These are phyloP conservation scores for Chaetomium sp. DNA, from an alignment of 2,329 filamentous ascomycete species.

Conservation along the genomic window DNA sequence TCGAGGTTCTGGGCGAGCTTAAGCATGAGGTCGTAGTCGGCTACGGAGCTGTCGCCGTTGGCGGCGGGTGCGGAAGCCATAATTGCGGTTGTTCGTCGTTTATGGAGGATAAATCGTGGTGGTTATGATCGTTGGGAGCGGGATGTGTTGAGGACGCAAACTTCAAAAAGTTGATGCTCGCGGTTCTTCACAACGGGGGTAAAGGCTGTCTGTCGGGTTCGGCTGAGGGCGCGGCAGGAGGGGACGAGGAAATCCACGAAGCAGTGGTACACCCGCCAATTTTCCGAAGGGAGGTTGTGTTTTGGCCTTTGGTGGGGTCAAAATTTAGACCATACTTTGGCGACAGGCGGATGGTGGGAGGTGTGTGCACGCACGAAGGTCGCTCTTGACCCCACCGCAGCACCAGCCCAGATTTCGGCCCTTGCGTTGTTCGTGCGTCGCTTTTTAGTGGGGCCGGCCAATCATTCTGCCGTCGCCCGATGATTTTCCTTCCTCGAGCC, in stretches of 20 bases:
- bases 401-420: slow-evolving; percentile 1
- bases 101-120: slow-evolving; percentile 33
- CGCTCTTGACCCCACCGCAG: not conserved
- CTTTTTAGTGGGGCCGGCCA: slow-evolving; percentile 10
- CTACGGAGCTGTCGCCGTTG: slow-evolving; percentile 31
- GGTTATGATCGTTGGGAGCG: not conserved
- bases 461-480: slow-evolving; percentile 17
- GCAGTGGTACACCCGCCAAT: slow-evolving; percentile 17
- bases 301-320: slow-evolving; percentile 26
- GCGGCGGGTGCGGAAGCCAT: slow-evolving; percentile 24
- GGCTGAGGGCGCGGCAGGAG: slow-evolving; percentile 7
- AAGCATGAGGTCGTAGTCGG: slow-evolving; percentile 56
- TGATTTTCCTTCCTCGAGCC: slow-evolving; percentile 3
- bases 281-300: slow-evolving; percentile 20
- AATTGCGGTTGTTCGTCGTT: slow-evolving; percentile 26
- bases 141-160: slow-evolving; percentile 2
- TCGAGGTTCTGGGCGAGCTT: slow-evolving; percentile 89
- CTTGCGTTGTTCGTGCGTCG: not conserved
- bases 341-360: slow-evolving; percentile 2
- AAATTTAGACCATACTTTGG: slow-evolving; percentile 23
- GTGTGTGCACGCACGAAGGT: not conserved
- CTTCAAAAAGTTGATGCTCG: not conserved
- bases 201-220: slow-evolving; percentile 4
- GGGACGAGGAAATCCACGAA: slow-evolving; percentile 6
- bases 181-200: not conserved